Percentiles rank a stretch among this genome's conserved stretches.
These are phyloP conservation scores for Yamadazyma conglobata DNA, from an alignment of 1,139 yeast species.

Conservation along the genomic window DNA sequence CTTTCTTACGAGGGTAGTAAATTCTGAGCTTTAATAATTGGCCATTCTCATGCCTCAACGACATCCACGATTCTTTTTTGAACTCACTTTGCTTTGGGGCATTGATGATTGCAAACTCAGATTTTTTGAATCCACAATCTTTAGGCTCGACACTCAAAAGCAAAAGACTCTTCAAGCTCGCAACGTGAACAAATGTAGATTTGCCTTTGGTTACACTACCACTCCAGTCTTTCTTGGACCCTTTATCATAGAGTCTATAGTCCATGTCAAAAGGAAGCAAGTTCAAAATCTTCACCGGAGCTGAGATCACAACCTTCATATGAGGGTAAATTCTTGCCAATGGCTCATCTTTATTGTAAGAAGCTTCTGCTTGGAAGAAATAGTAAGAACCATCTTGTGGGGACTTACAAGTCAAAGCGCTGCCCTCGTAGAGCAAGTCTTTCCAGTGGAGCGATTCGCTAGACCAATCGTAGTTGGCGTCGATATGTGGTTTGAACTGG, in stretches of 20 bases:
- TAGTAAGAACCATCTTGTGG: constrained; percentile 43
- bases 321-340: constrained; percentile 79
- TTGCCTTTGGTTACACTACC: constrained; percentile 62
- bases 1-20: constrained; percentile 52
- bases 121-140: constrained; percentile 59
- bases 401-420: constrained; percentile 59
- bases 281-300: constrained; percentile 86
- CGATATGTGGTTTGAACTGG: constrained; percentile 57
- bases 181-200: constrained; percentile 74
- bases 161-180: constrained; percentile 66
- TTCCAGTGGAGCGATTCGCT: constrained; percentile 62
- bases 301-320: constrained; percentile 71
- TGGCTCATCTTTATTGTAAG: constrained; percentile 61
- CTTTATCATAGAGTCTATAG: constrained; percentile 76
- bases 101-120: constrained; percentile 81
- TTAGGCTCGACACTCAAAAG: constrained; percentile 69
- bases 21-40: constrained; percentile 63
- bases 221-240: constrained; percentile 66
- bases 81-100: constrained; percentile 54
- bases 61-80: constrained; percentile 50
- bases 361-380: constrained; percentile 74
- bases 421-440: constrained; percentile 48
- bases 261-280: constrained; percentile 77
- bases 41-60: constrained; percentile 55
- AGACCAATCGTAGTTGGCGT: constrained; percentile 63